phyloP scores from a whole-genome alignment of 371 early-diverging fungal species.

The Coemansia sp. region DNA sequence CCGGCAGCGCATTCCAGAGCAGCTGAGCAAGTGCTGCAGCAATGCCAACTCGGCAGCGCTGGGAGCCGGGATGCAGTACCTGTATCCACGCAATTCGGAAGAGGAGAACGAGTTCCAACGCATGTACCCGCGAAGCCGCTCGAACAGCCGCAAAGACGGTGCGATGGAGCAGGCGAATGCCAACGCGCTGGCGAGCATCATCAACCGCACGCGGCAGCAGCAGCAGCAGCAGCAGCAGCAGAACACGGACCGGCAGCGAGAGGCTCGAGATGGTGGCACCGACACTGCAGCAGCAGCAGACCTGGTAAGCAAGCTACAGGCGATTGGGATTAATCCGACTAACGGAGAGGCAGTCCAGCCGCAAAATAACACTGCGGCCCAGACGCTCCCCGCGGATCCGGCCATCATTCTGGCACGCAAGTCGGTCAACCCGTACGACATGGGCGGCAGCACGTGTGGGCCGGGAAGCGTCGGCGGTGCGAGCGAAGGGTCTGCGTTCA shows the following conservation, averaged over 20 bases:
- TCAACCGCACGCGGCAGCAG: constrained; percentile 32
- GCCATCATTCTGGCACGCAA: constrained; percentile 45
- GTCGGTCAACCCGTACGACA: constrained; percentile 30
- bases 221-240: constrained; percentile 21
- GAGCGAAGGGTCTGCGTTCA: constrained; percentile 15
- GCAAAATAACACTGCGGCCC: constrained; percentile 3
- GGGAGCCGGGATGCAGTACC: constrained; percentile 29
- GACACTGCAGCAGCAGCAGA: constrained; percentile 5
- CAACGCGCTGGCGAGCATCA: constrained; percentile 20
- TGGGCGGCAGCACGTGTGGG: constrained; percentile 7
- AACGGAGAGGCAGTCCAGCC: constrained; percentile 4
- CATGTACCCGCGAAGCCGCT: constrained; percentile 45
- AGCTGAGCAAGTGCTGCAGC: constrained; percentile 37
- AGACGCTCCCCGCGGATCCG: constrained; percentile 21
- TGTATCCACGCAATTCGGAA: constrained; percentile 36
- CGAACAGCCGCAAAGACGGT: constrained; percentile 39
- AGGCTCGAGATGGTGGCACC: background rate
- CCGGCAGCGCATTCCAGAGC: constrained; percentile 34
- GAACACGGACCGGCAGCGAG: background rate
- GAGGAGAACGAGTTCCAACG: constrained; percentile 41
- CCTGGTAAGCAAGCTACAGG: constrained; percentile 45
- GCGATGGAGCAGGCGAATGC: constrained; percentile 1
- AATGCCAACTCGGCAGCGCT: constrained; percentile 20
- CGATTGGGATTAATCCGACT: constrained; percentile 32
- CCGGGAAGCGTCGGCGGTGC: background rate